Conservation (phyloP, 1,284 basidiomycete species). For the Cutaneotrichosporon spelunceum region DNA sequence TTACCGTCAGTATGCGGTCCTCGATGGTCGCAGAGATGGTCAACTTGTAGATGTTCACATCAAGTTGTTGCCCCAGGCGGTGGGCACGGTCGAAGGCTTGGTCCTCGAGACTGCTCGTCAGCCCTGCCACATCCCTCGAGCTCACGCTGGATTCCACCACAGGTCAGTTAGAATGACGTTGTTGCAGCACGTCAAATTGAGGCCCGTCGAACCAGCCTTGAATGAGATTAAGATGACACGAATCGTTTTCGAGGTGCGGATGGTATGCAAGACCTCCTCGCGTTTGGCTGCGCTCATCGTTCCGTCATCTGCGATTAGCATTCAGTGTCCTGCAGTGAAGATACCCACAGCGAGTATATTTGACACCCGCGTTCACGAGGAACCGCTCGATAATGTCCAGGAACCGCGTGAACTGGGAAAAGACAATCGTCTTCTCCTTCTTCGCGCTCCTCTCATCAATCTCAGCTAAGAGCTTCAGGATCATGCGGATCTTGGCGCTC, state of each 20-base stretch:
- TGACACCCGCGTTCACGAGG: slow-evolving; percentile 62
- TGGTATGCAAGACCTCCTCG: slow-evolving; percentile 68
- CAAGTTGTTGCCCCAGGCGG: slow-evolving; percentile 75
- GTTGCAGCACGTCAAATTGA: slow-evolving; percentile 92
- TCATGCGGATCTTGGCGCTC: slow-evolving; percentile 84
- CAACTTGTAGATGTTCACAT: slow-evolving; percentile 90
- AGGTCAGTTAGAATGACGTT: slow-evolving; percentile 88
- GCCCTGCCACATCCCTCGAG: neutral
- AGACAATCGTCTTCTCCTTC: slow-evolving; percentile 78
- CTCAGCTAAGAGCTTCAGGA: slow-evolving; percentile 67
- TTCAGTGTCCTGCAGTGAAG: neutral
- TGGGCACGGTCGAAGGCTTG: slow-evolving; percentile 94
- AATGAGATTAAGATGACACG: slow-evolving; percentile 90
- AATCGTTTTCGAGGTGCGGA: slow-evolving; percentile 61
- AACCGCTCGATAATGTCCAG: slow-evolving; percentile 82
- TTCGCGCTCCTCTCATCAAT: slow-evolving; percentile 63
- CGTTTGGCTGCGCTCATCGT: slow-evolving; percentile 74
- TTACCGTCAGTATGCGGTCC: slow-evolving; percentile 57
- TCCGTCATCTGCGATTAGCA: slow-evolving; percentile 67
- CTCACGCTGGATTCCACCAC: slow-evolving; percentile 84
- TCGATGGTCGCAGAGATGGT: slow-evolving; percentile 86
- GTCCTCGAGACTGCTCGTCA: slow-evolving; percentile 58
- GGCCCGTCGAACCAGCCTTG: slow-evolving; percentile 88
- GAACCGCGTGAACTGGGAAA: slow-evolving; percentile 77
- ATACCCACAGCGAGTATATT: slow-evolving; percentile 78